Evolutionary conservation across 1,139 yeast genomes (phyloP).

Genomic region (Saccharomycopsis hybrid): DNA sequence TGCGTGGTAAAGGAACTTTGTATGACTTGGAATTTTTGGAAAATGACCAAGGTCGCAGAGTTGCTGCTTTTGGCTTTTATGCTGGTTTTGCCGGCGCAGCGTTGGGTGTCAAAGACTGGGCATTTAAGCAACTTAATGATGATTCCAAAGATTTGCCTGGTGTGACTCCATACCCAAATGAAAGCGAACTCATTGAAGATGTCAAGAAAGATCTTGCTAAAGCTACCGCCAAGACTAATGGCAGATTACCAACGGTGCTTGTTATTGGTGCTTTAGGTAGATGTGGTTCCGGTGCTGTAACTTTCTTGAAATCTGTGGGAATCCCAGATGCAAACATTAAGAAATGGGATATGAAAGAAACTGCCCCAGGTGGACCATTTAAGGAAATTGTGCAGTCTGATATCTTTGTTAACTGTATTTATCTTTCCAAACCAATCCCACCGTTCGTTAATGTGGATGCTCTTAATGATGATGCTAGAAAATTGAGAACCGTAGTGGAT

Average conservation of each 20-base stretch:
- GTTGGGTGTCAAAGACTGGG: constrained; percentile 89
- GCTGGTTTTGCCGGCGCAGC: constrained; percentile 99
- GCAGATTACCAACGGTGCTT: constrained; percentile 67
- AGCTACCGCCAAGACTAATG: constrained; percentile 49
- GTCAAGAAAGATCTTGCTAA: constrained; percentile 54
- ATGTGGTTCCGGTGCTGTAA: constrained; percentile 98
- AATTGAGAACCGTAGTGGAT: constrained; percentile 86
- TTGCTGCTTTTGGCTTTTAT: constrained; percentile 97
- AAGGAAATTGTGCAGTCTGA: constrained; percentile 81
- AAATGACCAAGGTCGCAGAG: constrained; percentile 94
- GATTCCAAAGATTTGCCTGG: constrained; percentile 64
- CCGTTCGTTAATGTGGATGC: constrained; percentile 74
- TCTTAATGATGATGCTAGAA: constrained; percentile 60
- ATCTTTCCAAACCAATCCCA: constrained; percentile 86
- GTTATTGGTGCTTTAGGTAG: constrained; percentile 97
- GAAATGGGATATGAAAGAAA: constrained; percentile 97
- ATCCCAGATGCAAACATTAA: constrained; percentile 75
- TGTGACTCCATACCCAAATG: constrained; percentile 77
- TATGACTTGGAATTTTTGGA: constrained; percentile 93
- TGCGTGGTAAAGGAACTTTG: constrained; percentile 81
- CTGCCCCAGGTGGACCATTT: constrained; percentile 96
- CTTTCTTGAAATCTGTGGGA: constrained; percentile 75
- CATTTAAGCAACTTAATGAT: constrained; percentile 72
- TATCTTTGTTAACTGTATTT: constrained; percentile 91
- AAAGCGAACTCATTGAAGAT: constrained; percentile 61